Percentiles rank a stretch among this genome's conserved stretches.
phyloP scores from a whole-genome alignment of 352 stramenopile genomes.

The Globisporangium ultimum region DNA sequence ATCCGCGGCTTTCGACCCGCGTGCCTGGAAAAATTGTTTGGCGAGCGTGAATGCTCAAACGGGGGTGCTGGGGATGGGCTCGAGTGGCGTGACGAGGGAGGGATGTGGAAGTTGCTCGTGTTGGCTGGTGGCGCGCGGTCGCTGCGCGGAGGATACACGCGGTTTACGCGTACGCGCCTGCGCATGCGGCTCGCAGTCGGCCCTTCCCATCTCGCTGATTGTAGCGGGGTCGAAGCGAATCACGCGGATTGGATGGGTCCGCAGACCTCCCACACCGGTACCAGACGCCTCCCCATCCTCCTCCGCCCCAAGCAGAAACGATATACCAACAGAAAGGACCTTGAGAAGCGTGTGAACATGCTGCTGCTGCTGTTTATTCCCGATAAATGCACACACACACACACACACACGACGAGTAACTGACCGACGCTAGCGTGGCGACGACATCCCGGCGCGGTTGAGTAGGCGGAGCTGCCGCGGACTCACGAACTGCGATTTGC shows the following conservation, averaged over 20 bases:
- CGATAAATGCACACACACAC: constrained; percentile 26
- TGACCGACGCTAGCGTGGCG: constrained; percentile 4
- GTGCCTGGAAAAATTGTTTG: constrained; percentile 15
- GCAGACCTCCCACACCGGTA: no score
- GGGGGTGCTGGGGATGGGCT: not conserved
- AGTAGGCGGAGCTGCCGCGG: constrained; percentile 36
- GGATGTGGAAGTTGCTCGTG: constrained; percentile 12
- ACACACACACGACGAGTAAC: no score
- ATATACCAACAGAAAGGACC: no score
- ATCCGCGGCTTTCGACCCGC: constrained; percentile 3
- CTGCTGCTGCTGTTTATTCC: no score
- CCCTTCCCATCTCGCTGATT: no score
- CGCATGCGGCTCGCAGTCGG: no score
- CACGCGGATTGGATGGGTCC: no score
- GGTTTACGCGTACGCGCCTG: no score
- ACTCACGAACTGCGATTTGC: constrained; percentile 35
- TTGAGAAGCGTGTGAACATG: no score
- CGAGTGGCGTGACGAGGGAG: not conserved
- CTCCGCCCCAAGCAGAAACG: not conserved
- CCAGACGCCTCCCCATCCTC: not conserved
- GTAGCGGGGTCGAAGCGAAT: no score
- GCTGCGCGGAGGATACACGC: no score
- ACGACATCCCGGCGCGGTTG: constrained; percentile 12
- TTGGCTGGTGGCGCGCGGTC: not conserved
- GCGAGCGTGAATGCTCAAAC: constrained; percentile 18